A percentile compares a stretch with the other conserved stretches of the same genome.
phyloP scores from a whole-genome alignment of 768 basidiomycete genomes.

The Clathrus columnatus region DNA sequence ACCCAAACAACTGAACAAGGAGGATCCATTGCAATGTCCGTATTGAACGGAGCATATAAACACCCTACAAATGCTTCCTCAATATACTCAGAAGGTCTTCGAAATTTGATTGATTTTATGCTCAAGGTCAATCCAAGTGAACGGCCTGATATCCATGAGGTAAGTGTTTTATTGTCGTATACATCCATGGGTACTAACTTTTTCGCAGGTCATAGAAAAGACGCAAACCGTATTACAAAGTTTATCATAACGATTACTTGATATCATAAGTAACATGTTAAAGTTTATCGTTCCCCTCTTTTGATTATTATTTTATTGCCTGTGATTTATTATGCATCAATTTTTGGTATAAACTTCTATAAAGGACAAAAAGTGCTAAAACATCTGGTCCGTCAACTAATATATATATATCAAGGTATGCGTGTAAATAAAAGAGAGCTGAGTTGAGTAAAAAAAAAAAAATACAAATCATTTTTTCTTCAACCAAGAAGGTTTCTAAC shows the following conservation, averaged over 20 bases:
- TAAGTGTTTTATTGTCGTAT: slow-evolving; percentile 24
- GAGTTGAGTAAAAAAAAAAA: not conserved
- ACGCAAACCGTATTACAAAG: slow-evolving; percentile 58
- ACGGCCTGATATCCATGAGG: slow-evolving; percentile 81
- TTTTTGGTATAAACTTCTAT: too few species aligned
- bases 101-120: slow-evolving; percentile 76
- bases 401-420: not conserved
- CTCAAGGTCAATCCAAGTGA: slow-evolving; percentile 74
- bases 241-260: slow-evolving; percentile 33
- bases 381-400: not conserved
- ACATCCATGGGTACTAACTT: not conserved
- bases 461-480: slow-evolving; percentile 16
- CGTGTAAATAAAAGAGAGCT: not conserved
- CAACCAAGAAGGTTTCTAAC: slow-evolving; percentile 58
- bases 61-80: slow-evolving; percentile 56
- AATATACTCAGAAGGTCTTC: slow-evolving; percentile 79
- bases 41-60: slow-evolving; percentile 85
- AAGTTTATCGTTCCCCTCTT: slow-evolving; percentile 1
- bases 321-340: too few species aligned
- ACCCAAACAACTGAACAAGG: slow-evolving; percentile 88
- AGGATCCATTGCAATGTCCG: slow-evolving; percentile 96
- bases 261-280: slow-evolving; percentile 2
- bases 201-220: slow-evolving; percentile 50
- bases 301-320: not conserved
- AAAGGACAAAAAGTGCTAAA: too few species aligned